Conservation (phyloP, 2,329 filamentous ascomycete species). For the Fusarium liriodendri region DNA sequence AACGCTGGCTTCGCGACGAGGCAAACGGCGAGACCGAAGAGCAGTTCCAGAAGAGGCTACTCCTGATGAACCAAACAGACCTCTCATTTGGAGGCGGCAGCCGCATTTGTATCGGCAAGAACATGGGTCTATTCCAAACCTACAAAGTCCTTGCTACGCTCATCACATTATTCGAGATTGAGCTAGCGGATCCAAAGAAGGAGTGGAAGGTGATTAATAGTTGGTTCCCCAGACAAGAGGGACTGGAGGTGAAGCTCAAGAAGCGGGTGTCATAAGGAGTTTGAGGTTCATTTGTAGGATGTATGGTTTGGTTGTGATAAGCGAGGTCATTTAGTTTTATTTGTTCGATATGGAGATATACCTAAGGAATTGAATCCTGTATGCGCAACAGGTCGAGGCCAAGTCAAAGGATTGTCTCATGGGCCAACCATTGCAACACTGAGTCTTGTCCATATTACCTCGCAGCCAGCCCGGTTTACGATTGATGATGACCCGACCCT, state of each 20-base stretch:
- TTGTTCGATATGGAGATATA: too few species aligned
- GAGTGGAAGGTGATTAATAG: slow-evolving; percentile 41
- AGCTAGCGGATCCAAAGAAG: slow-evolving; percentile 33
- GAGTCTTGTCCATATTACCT: neutral
- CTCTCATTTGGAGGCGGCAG: slow-evolving; percentile 56
- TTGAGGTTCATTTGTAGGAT: neutral
- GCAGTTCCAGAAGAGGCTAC: slow-evolving; percentile 41
- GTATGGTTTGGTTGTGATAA: neutral
- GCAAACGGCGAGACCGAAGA: slow-evolving; percentile 34
- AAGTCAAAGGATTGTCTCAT: neutral
- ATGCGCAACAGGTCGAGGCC: too few species aligned
- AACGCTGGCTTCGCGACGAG: slow-evolving; percentile 48
- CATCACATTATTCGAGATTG: slow-evolving; percentile 53
- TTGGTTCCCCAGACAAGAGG: slow-evolving; percentile 29
- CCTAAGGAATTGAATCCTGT: neutral
- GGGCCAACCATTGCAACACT: neutral
- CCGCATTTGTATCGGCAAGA: slow-evolving; percentile 55
- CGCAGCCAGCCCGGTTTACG: neutral
- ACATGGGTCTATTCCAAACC: slow-evolving; percentile 54
- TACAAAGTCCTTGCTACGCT: slow-evolving; percentile 60
- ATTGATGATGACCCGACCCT: neutral
- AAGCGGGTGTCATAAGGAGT: neutral
- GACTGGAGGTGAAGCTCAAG: slow-evolving; percentile 1
- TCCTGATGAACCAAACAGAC: slow-evolving; percentile 50
- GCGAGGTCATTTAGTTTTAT: too few species aligned